Evolutionary conservation across 345 rosid genomes (phyloP).

Genomic region (Litchi chinensis): DNA sequence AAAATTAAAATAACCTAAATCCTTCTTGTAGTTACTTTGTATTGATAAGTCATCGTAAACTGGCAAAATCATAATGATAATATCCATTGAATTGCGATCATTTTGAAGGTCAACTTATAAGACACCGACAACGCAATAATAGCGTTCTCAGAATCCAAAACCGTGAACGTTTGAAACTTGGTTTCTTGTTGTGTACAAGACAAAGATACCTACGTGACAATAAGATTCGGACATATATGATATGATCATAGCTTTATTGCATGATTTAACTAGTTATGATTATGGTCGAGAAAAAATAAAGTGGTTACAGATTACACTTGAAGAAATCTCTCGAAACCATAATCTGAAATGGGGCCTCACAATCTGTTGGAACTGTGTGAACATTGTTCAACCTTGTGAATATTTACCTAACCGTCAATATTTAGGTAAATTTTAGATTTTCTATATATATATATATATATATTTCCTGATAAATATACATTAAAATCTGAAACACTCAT

Average conservation of each 20-base stretch:
- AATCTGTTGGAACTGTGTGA: neutral
- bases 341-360: neutral
- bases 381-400: too few species aligned
- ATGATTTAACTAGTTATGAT: neutral
- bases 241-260: neutral
- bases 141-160: neutral
- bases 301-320: neutral
- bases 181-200: slow-evolving; percentile 1
- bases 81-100: too few species aligned
- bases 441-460: too few species aligned
- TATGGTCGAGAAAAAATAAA: neutral
- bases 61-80: too few species aligned
- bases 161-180: neutral
- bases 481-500: too few species aligned
- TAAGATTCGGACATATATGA: neutral
- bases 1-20: too few species aligned
- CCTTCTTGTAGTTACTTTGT: too few species aligned
- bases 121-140: neutral
- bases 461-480: too few species aligned
- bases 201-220: neutral
- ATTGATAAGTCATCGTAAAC: too few species aligned
- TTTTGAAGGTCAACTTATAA: too few species aligned
- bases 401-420: too few species aligned
- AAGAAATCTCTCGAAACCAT: neutral
- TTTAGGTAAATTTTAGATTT: too few species aligned